Evolutionary conservation across 495 filamentous ascomycete genomes (phyloP).

Genomic region (Penicillium manginii): DNA sequence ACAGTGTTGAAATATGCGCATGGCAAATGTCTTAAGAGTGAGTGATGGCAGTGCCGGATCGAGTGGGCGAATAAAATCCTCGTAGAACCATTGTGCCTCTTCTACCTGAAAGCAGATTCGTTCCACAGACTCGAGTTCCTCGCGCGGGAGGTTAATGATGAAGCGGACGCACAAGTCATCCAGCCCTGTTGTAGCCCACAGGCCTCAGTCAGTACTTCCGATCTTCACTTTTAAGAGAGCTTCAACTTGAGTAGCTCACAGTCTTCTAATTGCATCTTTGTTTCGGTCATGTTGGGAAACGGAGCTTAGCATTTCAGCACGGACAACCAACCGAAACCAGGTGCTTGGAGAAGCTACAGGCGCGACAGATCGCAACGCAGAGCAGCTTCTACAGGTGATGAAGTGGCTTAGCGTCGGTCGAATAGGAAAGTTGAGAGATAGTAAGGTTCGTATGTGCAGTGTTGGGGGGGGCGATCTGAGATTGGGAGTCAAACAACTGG

Average conservation of each 20-base stretch:
- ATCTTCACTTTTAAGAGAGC: neutral
- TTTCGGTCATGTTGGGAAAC: conserved; percentile 68
- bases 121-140: conserved; percentile 86
- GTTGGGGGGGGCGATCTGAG: conserved; percentile 4
- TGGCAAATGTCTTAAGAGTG: conserved; percentile 77
- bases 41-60: conserved; percentile 85
- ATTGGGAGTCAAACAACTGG: conserved; percentile 11
- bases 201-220: conserved; percentile 12
- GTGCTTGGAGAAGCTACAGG: conserved; percentile 22
- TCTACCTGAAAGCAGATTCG: conserved; percentile 98
- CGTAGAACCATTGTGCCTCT: conserved; percentile 99
- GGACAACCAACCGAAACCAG: conserved; percentile 27
- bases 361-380: conserved; percentile 28
- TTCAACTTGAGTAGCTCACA: conserved; percentile 59
- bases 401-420: conserved; percentile 32
- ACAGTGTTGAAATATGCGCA: conserved; percentile 90
- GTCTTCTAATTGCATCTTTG: conserved; percentile 84
- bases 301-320: conserved; percentile 50
- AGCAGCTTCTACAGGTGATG: conserved; percentile 38
- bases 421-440: neutral
- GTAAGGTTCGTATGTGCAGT: conserved; percentile 3
- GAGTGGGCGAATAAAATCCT: conserved; percentile 93
- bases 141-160: conserved; percentile 90
- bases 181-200: conserved; percentile 63
- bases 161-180: conserved; percentile 96